These are phyloP conservation scores for Phytophthora pini DNA, from an alignment of 352 stramenopile species.

Conservation along the genomic window DNA sequence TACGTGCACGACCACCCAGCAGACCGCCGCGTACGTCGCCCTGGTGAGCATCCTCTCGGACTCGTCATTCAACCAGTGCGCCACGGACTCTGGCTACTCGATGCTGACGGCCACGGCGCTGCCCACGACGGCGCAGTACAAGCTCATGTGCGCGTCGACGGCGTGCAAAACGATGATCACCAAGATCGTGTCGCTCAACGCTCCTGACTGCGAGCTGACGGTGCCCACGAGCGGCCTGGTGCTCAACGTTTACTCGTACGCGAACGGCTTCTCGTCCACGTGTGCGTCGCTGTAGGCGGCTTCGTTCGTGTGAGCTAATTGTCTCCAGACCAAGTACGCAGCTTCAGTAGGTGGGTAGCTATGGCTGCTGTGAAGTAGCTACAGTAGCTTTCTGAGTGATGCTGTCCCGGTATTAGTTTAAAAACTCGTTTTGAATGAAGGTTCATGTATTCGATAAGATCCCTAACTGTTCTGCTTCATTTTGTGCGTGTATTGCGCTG, in stretches of 20 bases:
- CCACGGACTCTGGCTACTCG: conserved; percentile 31
- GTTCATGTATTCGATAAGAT: conserved; percentile 1
- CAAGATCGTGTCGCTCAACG: conserved; percentile 31
- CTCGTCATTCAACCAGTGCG: conserved; percentile 28
- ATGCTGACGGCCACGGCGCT: conserved; percentile 34
- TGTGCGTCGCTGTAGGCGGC: conserved; percentile 23
- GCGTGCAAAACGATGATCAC: conserved; percentile 33
- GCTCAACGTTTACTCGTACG: conserved; percentile 37
- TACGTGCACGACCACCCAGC: conserved; percentile 26
- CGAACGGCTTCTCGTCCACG: conserved; percentile 30
- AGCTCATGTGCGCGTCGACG: conserved; percentile 31
- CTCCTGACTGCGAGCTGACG: conserved; percentile 38
- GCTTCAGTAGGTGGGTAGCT: neutral
- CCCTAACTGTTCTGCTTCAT: neutral
- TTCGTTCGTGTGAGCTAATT: neutral
- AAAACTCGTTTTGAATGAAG: conserved; percentile 3
- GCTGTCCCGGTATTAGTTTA: neutral
- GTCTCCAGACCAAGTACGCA: conserved; percentile 1
- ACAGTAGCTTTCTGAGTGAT: neutral
- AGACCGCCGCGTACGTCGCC: conserved; percentile 27
- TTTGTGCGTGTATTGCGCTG: no score
- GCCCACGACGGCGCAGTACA: conserved; percentile 28
- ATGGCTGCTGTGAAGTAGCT: neutral
- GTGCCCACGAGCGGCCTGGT: conserved; percentile 36
- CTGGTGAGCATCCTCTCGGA: conserved; percentile 29